Percentiles rank a stretch among this genome's conserved stretches.
Evolutionary conservation across 2,329 filamentous ascomycete genomes (phyloP).

Genomic region (Fusarium udum): DNA sequence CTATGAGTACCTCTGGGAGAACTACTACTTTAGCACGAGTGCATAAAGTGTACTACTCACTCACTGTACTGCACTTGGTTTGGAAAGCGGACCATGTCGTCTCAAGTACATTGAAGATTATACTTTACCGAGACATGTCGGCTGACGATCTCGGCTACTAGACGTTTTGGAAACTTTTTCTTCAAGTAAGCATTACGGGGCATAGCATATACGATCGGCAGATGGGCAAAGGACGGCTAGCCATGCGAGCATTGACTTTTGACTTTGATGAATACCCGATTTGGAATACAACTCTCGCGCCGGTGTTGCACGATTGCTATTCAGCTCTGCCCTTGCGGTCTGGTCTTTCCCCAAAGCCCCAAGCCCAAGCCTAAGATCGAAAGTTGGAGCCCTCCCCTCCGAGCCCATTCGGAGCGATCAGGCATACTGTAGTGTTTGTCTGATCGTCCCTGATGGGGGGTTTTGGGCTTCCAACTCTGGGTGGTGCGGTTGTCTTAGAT

Average conservation of each 20-base stretch:
- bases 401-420: constrained; percentile 19
- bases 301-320: constrained; percentile 19
- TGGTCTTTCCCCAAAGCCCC: not conserved
- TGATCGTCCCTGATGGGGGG: not conserved
- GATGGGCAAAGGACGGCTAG: not conserved
- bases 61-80: not conserved
- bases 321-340: constrained; percentile 14
- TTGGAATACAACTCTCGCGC: constrained; percentile 17
- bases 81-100: not conserved
- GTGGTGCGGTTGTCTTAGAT: constrained; percentile 6
- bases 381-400: constrained; percentile 13
- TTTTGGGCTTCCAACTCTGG: not conserved
- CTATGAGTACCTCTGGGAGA: constrained; percentile 98
- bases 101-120: constrained; percentile 13
- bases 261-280: constrained; percentile 10
- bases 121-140: not conserved
- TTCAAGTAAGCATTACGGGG: constrained; percentile 2
- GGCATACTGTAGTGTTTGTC: constrained; percentile 1
- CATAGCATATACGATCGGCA: constrained; percentile 8
- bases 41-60: constrained; percentile 31
- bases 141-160: constrained; percentile 16
- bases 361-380: not conserved
- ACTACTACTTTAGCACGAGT: constrained; percentile 87
- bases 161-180: not conserved
- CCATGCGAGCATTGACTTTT: constrained; percentile 8